phyloP scores from a whole-genome alignment of 1,284 basidiomycete species.

The Kwoniella shivajii region DNA sequence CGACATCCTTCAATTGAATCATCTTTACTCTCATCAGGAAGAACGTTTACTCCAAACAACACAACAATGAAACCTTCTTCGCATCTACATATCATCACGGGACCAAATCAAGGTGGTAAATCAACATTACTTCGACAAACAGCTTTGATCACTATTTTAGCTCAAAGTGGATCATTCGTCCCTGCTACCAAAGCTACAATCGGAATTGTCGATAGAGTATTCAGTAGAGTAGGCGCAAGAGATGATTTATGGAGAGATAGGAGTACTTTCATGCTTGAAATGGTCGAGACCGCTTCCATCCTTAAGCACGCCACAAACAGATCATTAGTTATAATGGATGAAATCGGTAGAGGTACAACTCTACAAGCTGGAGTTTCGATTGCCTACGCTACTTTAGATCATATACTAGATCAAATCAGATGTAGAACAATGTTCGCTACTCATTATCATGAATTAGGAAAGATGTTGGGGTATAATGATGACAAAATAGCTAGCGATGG shows the following conservation, averaged over 20 bases:
- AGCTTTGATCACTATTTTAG: conserved; percentile 86
- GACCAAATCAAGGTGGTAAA: conserved; percentile 94
- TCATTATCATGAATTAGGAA: conserved; percentile 91
- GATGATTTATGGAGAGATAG: conserved; percentile 92
- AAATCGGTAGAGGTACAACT: conserved; percentile 91
- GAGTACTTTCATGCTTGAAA: conserved; percentile 75
- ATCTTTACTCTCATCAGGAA: conserved; percentile 73
- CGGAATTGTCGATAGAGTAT: conserved; percentile 87
- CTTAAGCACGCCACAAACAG: conserved; percentile 74
- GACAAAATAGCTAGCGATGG: conserved; percentile 37
- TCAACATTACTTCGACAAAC: conserved; percentile 90
- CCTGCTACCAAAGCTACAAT: conserved; percentile 78
- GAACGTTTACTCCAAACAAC: conserved; percentile 81
- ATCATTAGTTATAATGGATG: conserved; percentile 94
- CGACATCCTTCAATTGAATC: conserved; percentile 92
- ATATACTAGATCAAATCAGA: conserved; percentile 71
- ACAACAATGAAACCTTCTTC: conserved; percentile 64
- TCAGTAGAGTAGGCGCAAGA: conserved; percentile 92
- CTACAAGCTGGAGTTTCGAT: conserved; percentile 89
- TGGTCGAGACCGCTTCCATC: conserved; percentile 58
- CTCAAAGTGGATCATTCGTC: conserved; percentile 90
- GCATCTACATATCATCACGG: conserved; percentile 79
- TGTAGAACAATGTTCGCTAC: conserved; percentile 92
- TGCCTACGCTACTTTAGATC: conserved; percentile 85
- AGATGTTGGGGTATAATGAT: conserved; percentile 69